Conservation (phyloP, 495 filamentous ascomycete species). For the Hypomontagnella monticulosa region DNA sequence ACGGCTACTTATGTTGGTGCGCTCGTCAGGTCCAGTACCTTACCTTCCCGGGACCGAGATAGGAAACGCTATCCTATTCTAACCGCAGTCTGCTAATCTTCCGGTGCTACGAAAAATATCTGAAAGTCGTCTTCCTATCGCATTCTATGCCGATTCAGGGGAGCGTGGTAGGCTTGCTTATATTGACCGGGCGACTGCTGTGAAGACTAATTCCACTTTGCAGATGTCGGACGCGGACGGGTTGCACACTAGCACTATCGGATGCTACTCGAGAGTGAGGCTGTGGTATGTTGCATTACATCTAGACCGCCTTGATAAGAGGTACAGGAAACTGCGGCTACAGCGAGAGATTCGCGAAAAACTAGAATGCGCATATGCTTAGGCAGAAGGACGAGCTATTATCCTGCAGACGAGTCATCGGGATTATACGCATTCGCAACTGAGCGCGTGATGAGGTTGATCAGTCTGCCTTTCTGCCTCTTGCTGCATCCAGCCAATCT, state of each 20-base stretch:
- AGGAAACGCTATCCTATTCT: too few species aligned
- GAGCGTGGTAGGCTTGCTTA: too few species aligned
- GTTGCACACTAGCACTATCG: background rate
- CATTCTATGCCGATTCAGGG: too few species aligned
- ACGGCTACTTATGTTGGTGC: too few species aligned
- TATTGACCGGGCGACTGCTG: background rate
- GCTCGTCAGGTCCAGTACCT: too few species aligned
- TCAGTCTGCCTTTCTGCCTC: background rate
- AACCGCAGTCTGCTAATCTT: too few species aligned
- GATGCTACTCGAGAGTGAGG: constrained; percentile 6
- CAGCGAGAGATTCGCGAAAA: background rate
- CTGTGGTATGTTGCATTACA: constrained; percentile 6
- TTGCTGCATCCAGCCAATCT: constrained; percentile 20
- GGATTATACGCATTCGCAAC: background rate
- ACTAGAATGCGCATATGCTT: background rate
- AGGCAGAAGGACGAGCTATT: background rate
- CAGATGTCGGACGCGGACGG: background rate
- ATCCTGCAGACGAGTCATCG: background rate
- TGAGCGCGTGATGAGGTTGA: constrained; percentile 6
- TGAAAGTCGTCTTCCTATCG: too few species aligned
- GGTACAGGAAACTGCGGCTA: background rate
- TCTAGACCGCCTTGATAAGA: constrained; percentile 5
- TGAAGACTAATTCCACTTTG: background rate
- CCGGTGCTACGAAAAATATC: too few species aligned
- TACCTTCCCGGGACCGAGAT: too few species aligned